These are phyloP conservation scores for Beta corolliflora DNA, from an alignment of 179 eudicot genomes.

Conservation along the genomic window DNA sequence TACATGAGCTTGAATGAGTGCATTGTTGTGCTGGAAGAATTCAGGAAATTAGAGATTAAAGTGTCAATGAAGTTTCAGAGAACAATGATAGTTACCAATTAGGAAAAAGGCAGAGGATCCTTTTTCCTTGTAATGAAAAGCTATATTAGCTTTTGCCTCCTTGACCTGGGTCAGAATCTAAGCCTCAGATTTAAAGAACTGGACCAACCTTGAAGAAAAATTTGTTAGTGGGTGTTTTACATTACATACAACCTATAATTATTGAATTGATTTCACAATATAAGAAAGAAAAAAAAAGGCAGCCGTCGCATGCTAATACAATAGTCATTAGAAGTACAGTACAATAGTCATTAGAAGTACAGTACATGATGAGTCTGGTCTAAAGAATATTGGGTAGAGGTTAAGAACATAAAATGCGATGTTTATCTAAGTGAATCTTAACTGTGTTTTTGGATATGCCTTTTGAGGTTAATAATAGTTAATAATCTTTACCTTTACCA, in stretches of 20 bases:
- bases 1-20: background rate
- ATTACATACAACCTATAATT: conserved; percentile 24
- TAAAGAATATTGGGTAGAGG: conserved; percentile 19
- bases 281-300: conserved; percentile 4
- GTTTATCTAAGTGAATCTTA: conserved; percentile 29
- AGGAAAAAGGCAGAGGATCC: conserved; percentile 33
- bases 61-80: conserved; percentile 20
- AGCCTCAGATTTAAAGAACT: conserved; percentile 21
- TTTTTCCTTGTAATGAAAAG: conserved; percentile 38
- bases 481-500: conserved; percentile 23
- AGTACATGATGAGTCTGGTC: conserved; percentile 22
- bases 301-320: conserved; percentile 24
- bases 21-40: conserved; percentile 23
- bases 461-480: conserved; percentile 22
- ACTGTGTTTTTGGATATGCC: conserved; percentile 21
- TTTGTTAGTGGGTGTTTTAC: conserved; percentile 16
- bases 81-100: conserved; percentile 16
- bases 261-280: conserved; percentile 25
- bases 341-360: background rate
- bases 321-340: no score
- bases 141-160: conserved; percentile 32
- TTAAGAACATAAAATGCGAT: background rate
- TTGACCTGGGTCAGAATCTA: conserved; percentile 20
- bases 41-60: conserved; percentile 17
- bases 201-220: conserved; percentile 26